Evolutionary conservation across 2,329 filamentous ascomycete genomes (phyloP).

Genomic region (Gnomoniopsis sp.): DNA sequence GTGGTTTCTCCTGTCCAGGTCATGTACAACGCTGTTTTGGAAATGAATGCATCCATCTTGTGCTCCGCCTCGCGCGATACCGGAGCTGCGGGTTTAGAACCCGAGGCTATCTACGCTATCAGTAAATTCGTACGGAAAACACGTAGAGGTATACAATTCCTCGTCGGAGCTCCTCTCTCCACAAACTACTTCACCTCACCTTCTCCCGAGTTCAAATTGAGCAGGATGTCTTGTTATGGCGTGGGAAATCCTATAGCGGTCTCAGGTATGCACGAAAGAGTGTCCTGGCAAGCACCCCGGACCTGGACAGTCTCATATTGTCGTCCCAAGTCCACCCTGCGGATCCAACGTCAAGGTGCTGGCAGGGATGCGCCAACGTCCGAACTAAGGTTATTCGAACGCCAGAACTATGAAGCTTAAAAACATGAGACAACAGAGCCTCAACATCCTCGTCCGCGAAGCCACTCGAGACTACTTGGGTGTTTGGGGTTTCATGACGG

Average conservation of each 20-base stretch:
- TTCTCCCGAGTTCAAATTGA: background rate
- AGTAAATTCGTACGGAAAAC: background rate
- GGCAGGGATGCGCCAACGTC: background rate
- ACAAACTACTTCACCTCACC: background rate
- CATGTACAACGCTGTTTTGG: background rate
- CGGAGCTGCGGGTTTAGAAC: conserved; percentile 1
- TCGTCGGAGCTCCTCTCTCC: background rate
- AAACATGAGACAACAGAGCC: conserved; percentile 13
- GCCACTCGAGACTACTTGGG: background rate
- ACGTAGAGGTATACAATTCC: background rate
- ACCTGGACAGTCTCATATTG: background rate
- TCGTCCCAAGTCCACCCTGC: background rate
- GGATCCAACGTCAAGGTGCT: background rate
- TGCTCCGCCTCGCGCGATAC: conserved; percentile 5
- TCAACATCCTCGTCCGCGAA: conserved; percentile 3
- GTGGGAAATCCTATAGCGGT: background rate
- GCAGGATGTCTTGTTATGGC: background rate
- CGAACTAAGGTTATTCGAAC: background rate
- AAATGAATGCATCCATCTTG: background rate
- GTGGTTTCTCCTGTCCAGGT: background rate
- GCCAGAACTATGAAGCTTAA: conserved; percentile 1
- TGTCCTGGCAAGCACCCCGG: background rate
- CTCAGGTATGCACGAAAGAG: background rate
- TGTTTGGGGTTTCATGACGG: background rate
- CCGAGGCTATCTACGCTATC: conserved; percentile 5